phyloP scores from a whole-genome alignment of 352 stramenopile species.

The Phytopythium ostracodes region DNA sequence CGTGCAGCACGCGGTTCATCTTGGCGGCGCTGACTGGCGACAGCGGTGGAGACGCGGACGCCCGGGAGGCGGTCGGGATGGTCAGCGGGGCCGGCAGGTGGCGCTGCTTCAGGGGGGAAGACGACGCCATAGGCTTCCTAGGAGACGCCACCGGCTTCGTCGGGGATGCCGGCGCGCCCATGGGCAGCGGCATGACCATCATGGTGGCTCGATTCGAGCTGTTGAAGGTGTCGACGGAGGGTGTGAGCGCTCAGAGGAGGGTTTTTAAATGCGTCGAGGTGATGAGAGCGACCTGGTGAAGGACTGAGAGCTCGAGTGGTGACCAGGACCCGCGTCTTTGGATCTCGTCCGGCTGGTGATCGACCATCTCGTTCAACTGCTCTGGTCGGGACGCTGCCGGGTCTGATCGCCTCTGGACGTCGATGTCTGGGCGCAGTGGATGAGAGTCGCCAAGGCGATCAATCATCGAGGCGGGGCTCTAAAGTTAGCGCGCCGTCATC shows the following conservation, averaged over 20 bases:
- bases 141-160: slow-evolving; percentile 45
- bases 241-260: background rate
- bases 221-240: background rate
- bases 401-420: background rate
- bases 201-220: background rate
- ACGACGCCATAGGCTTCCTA: slow-evolving; percentile 34
- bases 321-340: background rate
- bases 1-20: slow-evolving; percentile 7
- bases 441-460: no score
- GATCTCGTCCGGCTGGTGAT: background rate
- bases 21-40: slow-evolving; percentile 1
- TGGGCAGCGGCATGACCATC: slow-evolving; percentile 9
- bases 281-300: background rate
- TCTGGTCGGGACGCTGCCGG: background rate
- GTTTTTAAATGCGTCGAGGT: background rate
- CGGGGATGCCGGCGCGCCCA: slow-evolving; percentile 28
- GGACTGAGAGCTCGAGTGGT: background rate
- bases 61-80: slow-evolving; percentile 10
- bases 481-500: background rate
- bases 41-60: background rate
- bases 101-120: background rate
- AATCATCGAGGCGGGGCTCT: background rate
- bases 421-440: background rate
- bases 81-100: background rate
- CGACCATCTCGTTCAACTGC: background rate